Base-by-base conservation (phyloP, 345 rosid species). In the Hirschfeldia incana region DNA sequence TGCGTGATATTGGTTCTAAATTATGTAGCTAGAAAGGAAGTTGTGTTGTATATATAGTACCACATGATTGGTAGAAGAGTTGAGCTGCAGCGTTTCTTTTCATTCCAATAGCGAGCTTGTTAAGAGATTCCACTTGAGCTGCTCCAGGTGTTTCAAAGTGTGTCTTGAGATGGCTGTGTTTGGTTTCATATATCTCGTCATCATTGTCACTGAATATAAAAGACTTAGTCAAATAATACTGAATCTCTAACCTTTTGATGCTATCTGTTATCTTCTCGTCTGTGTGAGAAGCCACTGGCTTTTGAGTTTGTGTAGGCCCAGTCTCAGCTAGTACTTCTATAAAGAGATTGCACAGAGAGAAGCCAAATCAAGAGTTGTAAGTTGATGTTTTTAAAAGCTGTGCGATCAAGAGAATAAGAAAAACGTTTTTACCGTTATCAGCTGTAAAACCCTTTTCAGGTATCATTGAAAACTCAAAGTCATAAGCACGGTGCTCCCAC, bases 91-190 rank as follows among this genome's bases (percentile, higher is more conserved):
- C 87, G 77, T 83, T 90, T 74, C 87, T 78, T 84, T 72, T 85
- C 89, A 94, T 83, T 73, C 97, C 98, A 61, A 78, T 28, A 12
- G 97, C 82, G 17, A 92, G 88, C 61, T 86, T 88, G 87, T 82
- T 67, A 66, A 92, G 82, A 51, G 95, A 92, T 83, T 91, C 97
- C 70, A 76, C 81, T 76, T 60, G 75, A 61, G 93, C 86, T 66
- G 88, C 86, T 79, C 97, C 98, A 13, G 94, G 93, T 44, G 92
- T 76, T 64, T 94, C 96, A 79, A 93, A 94, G 79, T 88, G 94
- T 15, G 82, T 60, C 83, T 89, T 93, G 86, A 93, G 87, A 59
- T 87, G 92, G 78, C 98, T 94, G 90, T 75, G 68, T 69, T 75
- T 74, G 0, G 57, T 1, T 67, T 73, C 37, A 65, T 29, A 21